phyloP scores from a whole-genome alignment of 129 eudicot genomes.

The Apium graveolens region DNA sequence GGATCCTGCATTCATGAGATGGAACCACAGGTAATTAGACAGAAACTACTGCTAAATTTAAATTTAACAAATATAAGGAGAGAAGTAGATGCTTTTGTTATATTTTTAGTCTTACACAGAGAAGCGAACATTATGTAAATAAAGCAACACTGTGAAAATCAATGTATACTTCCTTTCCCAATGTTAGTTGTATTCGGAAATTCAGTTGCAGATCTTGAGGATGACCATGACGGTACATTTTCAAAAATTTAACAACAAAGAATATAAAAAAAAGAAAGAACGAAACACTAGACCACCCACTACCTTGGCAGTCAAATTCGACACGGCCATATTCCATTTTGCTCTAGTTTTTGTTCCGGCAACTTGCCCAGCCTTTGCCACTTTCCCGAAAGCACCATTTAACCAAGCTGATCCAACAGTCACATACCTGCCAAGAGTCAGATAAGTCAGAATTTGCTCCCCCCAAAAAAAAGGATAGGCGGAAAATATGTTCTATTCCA shows the following conservation, averaged over 20 bases:
- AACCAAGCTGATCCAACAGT: slow-evolving; percentile 95
- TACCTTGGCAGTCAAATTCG: slow-evolving; percentile 91
- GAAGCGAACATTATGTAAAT: neutral
- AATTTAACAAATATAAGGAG: neutral
- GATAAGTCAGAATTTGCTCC: neutral
- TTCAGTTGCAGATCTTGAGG: neutral
- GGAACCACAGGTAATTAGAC: too few relatives aligned
- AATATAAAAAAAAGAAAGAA: neutral
- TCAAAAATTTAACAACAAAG: neutral
- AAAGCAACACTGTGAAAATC: neutral
- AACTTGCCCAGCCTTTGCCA: slow-evolving; percentile 88
- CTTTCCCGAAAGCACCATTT: slow-evolving; percentile 89
- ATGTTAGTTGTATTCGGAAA: neutral
- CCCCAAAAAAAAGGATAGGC: neutral
- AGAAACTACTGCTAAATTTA: too few relatives aligned
- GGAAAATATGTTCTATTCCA: neutral
- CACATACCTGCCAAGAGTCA: slow-evolving; percentile 58
- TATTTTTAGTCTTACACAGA: neutral
- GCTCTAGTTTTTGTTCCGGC: slow-evolving; percentile 89
- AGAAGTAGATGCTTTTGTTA: neutral
- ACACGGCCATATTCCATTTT: slow-evolving; percentile 70
- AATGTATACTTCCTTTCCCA: neutral
- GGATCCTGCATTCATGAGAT: slow-evolving; percentile 5
- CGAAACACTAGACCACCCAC: neutral
- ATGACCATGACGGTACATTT: neutral